These are phyloP conservation scores for Lasiodiplodia theobromae DNA, from an alignment of 2,329 filamentous ascomycete genomes.

Conservation along the genomic window DNA sequence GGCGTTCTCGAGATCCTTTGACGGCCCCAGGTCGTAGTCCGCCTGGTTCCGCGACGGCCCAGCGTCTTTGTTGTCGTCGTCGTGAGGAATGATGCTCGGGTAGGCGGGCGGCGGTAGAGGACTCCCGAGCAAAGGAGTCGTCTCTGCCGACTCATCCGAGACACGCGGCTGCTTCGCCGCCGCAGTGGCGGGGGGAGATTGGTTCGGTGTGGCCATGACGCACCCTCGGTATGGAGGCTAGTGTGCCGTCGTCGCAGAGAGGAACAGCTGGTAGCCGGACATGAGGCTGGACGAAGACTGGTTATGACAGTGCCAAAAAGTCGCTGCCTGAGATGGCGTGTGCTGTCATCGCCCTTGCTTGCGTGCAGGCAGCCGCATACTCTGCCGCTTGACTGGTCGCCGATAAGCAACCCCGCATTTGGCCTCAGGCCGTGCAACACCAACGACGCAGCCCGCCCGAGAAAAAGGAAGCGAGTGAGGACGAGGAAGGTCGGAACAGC, in stretches of 20 bases:
- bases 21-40: neutral
- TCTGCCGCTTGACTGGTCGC: constrained; percentile 12
- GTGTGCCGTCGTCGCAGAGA: neutral
- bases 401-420: constrained; percentile 27
- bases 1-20: constrained; percentile 5
- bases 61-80: neutral
- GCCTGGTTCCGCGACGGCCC: neutral
- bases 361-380: constrained; percentile 19
- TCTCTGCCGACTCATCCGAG: constrained; percentile 8
- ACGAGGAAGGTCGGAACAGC: neutral
- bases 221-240: too few species aligned
- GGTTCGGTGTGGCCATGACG: constrained; percentile 2
- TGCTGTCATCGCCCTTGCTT: neutral
- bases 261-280: neutral
- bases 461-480: constrained; percentile 4
- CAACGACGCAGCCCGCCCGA: neutral
- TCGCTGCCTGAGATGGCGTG: neutral
- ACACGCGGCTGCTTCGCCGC: neutral
- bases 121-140: constrained; percentile 10
- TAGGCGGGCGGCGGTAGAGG: constrained; percentile 18
- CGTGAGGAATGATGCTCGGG: neutral
- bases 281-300: neutral
- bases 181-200: constrained; percentile 2
- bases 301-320: constrained; percentile 7
- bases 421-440: constrained; percentile 17